phyloP scores from a whole-genome alignment of 2,329 filamentous ascomycete species.

The Ophiostoma piceae region DNA sequence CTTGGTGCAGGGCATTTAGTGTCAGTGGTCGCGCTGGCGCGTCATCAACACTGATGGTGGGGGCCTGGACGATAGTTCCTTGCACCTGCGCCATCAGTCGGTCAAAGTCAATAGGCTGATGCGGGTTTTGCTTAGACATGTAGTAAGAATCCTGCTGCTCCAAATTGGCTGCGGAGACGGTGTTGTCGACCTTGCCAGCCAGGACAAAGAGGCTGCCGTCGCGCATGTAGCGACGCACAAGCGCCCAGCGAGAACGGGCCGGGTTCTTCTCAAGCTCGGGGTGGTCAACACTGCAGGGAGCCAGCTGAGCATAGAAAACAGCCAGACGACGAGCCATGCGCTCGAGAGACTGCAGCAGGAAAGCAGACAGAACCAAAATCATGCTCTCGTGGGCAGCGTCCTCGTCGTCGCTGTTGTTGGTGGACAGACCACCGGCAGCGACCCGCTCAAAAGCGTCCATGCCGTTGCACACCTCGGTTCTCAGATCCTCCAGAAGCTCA shows the following conservation, averaged over 20 bases:
- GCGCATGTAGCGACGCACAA: constrained; percentile 43
- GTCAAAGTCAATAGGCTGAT: constrained; percentile 42
- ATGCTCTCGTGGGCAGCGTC: background rate
- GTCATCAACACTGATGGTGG: background rate
- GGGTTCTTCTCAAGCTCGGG: constrained; percentile 50
- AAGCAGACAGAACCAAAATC: constrained; percentile 38
- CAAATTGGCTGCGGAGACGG: constrained; percentile 26
- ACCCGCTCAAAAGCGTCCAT: constrained; percentile 52
- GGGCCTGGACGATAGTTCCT: constrained; percentile 30
- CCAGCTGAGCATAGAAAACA: constrained; percentile 48
- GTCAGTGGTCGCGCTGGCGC: constrained; percentile 20
- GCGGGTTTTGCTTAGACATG: constrained; percentile 31
- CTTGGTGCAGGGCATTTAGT: constrained; percentile 21
- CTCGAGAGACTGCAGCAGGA: constrained; percentile 49
- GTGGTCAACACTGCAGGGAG: constrained; percentile 46
- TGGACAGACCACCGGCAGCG: constrained; percentile 33
- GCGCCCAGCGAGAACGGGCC: constrained; percentile 48
- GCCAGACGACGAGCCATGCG: constrained; percentile 49
- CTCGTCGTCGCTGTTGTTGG: background rate
- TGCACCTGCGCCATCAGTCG: constrained; percentile 42
- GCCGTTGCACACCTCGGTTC: constrained; percentile 48
- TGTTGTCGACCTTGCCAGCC: constrained; percentile 31
- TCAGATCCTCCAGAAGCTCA: constrained; percentile 48
- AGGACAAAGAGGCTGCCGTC: constrained; percentile 51
- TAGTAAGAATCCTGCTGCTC: constrained; percentile 28